phyloP scores from a whole-genome alignment of 2,329 filamentous ascomycete species.

The Ascochyta lentis region DNA sequence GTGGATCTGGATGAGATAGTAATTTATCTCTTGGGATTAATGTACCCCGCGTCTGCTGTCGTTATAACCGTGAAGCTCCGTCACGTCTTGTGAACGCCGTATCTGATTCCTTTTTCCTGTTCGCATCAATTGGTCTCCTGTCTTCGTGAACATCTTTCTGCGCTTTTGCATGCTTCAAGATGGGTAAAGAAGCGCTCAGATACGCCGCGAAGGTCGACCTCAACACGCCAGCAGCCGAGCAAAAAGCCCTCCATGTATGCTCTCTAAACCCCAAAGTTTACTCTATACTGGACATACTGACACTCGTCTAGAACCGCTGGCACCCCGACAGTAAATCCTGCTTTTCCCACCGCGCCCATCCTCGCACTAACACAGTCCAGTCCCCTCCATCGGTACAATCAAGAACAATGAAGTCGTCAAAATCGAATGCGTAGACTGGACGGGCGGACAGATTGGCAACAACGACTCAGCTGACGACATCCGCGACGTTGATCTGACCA shows the following conservation, averaged over 20 bases:
- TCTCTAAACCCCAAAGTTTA: slow-evolving; percentile 1
- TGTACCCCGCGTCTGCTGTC: slow-evolving; percentile 26
- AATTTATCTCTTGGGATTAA: slow-evolving; percentile 16
- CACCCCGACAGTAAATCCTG: slow-evolving; percentile 77
- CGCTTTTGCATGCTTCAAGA: slow-evolving; percentile 27
- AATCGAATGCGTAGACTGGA: slow-evolving; percentile 88
- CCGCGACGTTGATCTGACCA: slow-evolving; percentile 81
- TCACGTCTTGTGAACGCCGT: neutral
- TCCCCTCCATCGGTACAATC: slow-evolving; percentile 75
- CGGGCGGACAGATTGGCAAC: slow-evolving; percentile 79
- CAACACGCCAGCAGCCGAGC: slow-evolving; percentile 73
- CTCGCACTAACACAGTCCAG: slow-evolving; percentile 54
- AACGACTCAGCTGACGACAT: slow-evolving; percentile 90
- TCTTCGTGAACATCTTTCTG: neutral
- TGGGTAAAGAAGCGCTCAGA: slow-evolving; percentile 66
- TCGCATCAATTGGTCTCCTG: neutral
- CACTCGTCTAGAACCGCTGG: slow-evolving; percentile 77
- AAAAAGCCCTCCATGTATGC: slow-evolving; percentile 73
- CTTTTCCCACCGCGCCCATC: neutral
- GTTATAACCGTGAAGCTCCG: slow-evolving; percentile 23
- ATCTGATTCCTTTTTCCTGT: neutral
- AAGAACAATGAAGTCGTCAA: slow-evolving; percentile 87
- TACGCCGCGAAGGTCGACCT: slow-evolving; percentile 76
- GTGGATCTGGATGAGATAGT: slow-evolving; percentile 27
- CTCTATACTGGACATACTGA: neutral